Conservation (phyloP, 2,329 filamentous ascomycete species). For the Esteya vermicola region DNA sequence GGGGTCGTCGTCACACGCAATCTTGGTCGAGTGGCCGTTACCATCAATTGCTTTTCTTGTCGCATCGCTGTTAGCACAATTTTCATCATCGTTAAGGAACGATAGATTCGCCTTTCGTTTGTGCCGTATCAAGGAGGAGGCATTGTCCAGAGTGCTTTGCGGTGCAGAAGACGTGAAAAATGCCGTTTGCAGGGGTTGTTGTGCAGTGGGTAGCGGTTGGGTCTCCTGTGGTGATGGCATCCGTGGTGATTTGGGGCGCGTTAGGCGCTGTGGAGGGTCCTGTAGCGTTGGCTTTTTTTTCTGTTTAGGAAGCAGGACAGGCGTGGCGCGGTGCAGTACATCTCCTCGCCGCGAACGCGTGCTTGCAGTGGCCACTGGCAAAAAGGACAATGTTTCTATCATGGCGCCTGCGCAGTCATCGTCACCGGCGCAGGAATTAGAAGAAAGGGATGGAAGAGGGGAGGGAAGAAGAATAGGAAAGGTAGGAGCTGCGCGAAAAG, state of each 20-base stretch:
- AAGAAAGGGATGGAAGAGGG: too few species aligned
- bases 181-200: not conserved
- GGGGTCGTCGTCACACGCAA: too few species aligned
- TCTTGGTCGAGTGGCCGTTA: too few species aligned
- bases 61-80: too few species aligned
- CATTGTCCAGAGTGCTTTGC: constrained; percentile 9
- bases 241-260: too few species aligned
- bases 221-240: constrained; percentile 1
- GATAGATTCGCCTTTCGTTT: constrained; percentile 7
- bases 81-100: not conserved
- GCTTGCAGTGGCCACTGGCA: constrained; percentile 12
- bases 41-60: too few species aligned
- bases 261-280: constrained; percentile 1
- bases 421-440: too few species aligned
- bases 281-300: constrained; percentile 4
- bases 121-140: constrained; percentile 5
- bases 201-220: not conserved
- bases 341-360: constrained; percentile 13
- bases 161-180: constrained; percentile 6
- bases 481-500: too few species aligned
- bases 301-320: constrained; percentile 9
- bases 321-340: constrained; percentile 7
- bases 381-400: constrained; percentile 9
- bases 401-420: too few species aligned
- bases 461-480: too few species aligned